Conservation (phyloP, 345 rosid genomes). For the Linum tenue region DNA sequence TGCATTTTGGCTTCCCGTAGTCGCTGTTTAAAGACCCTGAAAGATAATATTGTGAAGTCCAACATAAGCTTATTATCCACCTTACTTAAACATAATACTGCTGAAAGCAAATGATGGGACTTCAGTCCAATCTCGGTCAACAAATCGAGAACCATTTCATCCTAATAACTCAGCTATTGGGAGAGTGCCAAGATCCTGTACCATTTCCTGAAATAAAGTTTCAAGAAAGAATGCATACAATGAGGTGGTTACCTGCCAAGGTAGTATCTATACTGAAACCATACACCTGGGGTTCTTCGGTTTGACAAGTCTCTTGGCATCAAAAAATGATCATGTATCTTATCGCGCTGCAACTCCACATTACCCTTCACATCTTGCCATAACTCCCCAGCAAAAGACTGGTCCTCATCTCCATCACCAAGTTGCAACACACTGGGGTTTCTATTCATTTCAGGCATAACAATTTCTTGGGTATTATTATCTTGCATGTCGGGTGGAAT, state of each 20-base stretch:
- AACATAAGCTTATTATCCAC: background rate
- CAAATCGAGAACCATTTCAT: too few relatives aligned
- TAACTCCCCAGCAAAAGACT: conserved; percentile 70
- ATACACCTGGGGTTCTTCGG: conserved; percentile 57
- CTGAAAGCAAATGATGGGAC: background rate
- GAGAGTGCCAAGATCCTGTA: too few relatives aligned
- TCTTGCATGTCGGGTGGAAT: conserved; percentile 65
- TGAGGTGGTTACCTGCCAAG: conserved; percentile 61
- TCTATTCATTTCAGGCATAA: conserved; percentile 7
- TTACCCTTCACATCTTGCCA: conserved; percentile 75
- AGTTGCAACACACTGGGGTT: conserved; percentile 24
- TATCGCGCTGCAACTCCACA: conserved; percentile 54
- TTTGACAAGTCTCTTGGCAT: conserved; percentile 55
- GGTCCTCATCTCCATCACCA: conserved; percentile 25
- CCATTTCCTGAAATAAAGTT: too few relatives aligned
- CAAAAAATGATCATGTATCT: conserved; percentile 53
- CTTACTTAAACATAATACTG: background rate
- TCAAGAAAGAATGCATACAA: background rate
- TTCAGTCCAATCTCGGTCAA: background rate
- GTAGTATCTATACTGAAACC: conserved; percentile 63
- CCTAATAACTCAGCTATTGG: too few relatives aligned
- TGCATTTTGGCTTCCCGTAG: conserved; percentile 70
- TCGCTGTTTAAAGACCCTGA: conserved; percentile 79
- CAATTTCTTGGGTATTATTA: conserved; percentile 22
- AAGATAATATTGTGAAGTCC: conserved; percentile 14